phyloP scores from a whole-genome alignment of 139 green algal species.

The Chlorella sp. region DNA sequence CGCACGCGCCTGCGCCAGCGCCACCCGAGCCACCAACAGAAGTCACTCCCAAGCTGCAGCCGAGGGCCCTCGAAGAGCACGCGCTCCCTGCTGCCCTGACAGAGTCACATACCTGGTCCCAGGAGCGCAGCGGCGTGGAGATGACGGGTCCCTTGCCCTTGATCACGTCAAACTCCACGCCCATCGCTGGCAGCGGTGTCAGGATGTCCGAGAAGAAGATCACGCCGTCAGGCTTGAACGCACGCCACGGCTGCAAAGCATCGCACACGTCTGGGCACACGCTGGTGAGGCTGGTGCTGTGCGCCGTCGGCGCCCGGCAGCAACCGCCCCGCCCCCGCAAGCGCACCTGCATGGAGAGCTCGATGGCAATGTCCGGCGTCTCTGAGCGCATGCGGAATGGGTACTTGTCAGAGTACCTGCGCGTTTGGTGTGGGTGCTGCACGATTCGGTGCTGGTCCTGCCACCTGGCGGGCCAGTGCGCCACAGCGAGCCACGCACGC shows the following conservation, averaged over 20 bases:
- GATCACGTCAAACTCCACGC: constrained; percentile 97
- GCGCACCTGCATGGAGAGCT: constrained; percentile 48
- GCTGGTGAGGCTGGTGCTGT: too few relatives aligned
- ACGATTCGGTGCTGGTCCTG: not conserved
- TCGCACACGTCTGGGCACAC: too few relatives aligned
- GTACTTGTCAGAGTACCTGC: constrained; percentile 84
- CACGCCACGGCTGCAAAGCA: constrained; percentile 93
- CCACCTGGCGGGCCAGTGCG: not conserved
- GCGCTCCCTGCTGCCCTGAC: too few relatives aligned
- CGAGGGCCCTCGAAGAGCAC: too few relatives aligned
- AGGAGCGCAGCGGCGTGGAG: constrained; percentile 39
- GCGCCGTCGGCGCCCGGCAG: too few relatives aligned
- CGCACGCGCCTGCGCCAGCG: constrained; percentile 6
- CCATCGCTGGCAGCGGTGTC: constrained; percentile 91
- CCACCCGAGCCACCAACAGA: too few relatives aligned
- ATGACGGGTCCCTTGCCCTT: constrained; percentile 73
- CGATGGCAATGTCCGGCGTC: constrained; percentile 87
- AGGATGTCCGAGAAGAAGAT: constrained; percentile 99
- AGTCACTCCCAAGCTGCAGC: too few relatives aligned
- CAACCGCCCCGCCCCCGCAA: too few relatives aligned
- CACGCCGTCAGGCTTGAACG: constrained; percentile 92
- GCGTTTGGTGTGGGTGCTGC: not conserved
- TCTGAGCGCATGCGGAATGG: constrained; percentile 91
- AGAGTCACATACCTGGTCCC: constrained; percentile 22
- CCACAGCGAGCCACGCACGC: constrained; percentile 5